Evolutionary conservation across 306 rosid species (phyloP), one percentile per base, ranked within the genome.

Genomic region (Macrotyloma uniflorum): DNA sequence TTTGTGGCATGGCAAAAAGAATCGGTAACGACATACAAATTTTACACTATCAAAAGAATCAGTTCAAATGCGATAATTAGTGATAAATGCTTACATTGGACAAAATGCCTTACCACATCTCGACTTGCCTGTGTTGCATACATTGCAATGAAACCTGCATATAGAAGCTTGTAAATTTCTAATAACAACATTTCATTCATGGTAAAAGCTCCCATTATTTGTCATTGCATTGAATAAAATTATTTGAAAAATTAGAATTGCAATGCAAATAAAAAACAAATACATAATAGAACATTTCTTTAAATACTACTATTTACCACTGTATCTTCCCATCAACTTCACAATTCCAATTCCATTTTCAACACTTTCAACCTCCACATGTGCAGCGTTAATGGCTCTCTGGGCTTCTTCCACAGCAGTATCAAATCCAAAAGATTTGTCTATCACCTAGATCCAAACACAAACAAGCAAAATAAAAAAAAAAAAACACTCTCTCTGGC

Each of bases 331-430:
- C 98, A 91, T 92, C 40, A 95, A 92, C 86, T 91, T 92, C 69
- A 95, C 96, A 77, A 92, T 88, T 86, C 97, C 97, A 46, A 92
- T 90, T 82, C 97, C 97, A 80, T 94, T 92, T 71, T 92, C 98
- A 54, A 89, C 93, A 82, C 98, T 92, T 79, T 88, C 91, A 82
- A 86, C 98, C 88, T 94, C 98, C 35, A 94, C 97, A 71, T 94
- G 98, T 51, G 98, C 97, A 70, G 98, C 98, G 23, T 91, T 85
- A 55, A 94, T 92, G 67, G 98, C 98, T 81, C 98, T 87, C 76
- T 92, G 98, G 65, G 98, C 97, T 92, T 94, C 98, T 88, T 94
- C 97, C 75, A 92, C 98, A 61, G 97, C 97, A 75, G 97, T 92
- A 76, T 94, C 98, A 81, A 94, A 94, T 70, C 98, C 98, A 89